phyloP scores from a whole-genome alignment of 148 eudicot genomes.

The Rheum nobile region DNA sequence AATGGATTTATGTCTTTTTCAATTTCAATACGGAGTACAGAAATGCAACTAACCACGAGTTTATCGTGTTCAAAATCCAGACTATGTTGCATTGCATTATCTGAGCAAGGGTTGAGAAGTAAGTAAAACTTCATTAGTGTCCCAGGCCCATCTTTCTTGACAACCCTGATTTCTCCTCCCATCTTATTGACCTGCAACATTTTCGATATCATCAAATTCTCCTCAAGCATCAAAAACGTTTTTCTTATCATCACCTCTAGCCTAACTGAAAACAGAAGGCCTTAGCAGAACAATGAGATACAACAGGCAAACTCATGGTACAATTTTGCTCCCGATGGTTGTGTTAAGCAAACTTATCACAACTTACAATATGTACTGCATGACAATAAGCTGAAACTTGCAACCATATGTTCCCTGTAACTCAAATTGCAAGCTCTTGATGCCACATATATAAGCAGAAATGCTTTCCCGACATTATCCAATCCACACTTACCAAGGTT shows the following conservation, averaged over 20 bases:
- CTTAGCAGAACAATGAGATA: background rate
- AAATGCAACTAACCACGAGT: conserved; percentile 36
- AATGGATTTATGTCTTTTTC: background rate
- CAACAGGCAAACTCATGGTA: background rate
- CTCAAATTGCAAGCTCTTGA: background rate
- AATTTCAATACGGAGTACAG: background rate
- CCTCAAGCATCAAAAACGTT: background rate
- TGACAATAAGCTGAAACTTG: background rate
- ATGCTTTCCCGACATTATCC: background rate
- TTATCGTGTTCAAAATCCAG: conserved; percentile 36
- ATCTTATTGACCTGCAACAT: conserved; percentile 70
- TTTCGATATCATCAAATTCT: background rate
- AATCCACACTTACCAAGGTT: conserved; percentile 57
- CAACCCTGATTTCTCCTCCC: conserved; percentile 93
- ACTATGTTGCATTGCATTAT: conserved; percentile 26
- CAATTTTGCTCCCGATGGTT: background rate
- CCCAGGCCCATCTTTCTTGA: conserved; percentile 76
- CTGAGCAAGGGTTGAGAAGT: conserved; percentile 49
- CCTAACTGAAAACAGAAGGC: background rate
- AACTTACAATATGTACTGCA: background rate
- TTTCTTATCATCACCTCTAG: background rate
- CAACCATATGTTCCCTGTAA: background rate
- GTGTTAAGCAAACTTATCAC: background rate
- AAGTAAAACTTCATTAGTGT: conserved; percentile 63
- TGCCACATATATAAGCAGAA: background rate